Evolutionary conservation across 805 yeast species (phyloP).

Genomic region (Candida railenensis): DNA sequence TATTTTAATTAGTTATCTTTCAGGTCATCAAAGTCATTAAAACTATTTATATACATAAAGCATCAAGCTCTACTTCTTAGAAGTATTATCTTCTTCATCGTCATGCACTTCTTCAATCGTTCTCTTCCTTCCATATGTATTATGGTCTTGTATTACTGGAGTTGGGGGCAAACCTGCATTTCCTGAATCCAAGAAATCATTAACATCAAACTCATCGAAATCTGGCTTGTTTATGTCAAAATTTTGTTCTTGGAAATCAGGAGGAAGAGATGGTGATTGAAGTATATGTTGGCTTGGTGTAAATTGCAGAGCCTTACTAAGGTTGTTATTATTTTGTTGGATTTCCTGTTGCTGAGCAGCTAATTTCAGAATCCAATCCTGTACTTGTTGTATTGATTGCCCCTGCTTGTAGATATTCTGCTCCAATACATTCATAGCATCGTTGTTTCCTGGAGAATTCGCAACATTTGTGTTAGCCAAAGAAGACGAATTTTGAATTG

Average conservation of each 20-base stretch:
- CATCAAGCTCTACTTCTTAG: background rate
- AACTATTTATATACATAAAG: background rate
- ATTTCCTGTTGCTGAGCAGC: slow-evolving; percentile 21
- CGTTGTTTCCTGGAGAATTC: slow-evolving; percentile 6
- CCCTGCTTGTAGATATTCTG: slow-evolving; percentile 49
- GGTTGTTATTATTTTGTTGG: slow-evolving; percentile 5
- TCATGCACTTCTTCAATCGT: slow-evolving; percentile 15
- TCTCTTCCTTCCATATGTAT: slow-evolving; percentile 10
- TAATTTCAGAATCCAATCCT: slow-evolving; percentile 52
- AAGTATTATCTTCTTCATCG: slow-evolving; percentile 6
- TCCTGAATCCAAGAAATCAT: slow-evolving; percentile 23
- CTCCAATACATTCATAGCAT: slow-evolving; percentile 40
- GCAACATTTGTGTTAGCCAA: background rate
- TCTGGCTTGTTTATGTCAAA: slow-evolving; percentile 4
- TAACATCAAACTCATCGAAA: slow-evolving; percentile 32
- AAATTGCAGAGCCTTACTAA: background rate
- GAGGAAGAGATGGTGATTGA: slow-evolving; percentile 5
- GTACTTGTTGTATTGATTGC: slow-evolving; percentile 52
- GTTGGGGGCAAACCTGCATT: slow-evolving; percentile 2
- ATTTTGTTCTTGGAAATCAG: background rate
- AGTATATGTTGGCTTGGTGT: slow-evolving; percentile 10
- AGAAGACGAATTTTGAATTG: background rate
- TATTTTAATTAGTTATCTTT: background rate
- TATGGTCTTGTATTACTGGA: background rate
- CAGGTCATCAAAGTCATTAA: background rate